A percentile compares a stretch with the other conserved stretches of the same genome.
These are phyloP conservation scores for Bjerkandera adusta DNA, from an alignment of 1,284 basidiomycete species.

Conservation along the genomic window DNA sequence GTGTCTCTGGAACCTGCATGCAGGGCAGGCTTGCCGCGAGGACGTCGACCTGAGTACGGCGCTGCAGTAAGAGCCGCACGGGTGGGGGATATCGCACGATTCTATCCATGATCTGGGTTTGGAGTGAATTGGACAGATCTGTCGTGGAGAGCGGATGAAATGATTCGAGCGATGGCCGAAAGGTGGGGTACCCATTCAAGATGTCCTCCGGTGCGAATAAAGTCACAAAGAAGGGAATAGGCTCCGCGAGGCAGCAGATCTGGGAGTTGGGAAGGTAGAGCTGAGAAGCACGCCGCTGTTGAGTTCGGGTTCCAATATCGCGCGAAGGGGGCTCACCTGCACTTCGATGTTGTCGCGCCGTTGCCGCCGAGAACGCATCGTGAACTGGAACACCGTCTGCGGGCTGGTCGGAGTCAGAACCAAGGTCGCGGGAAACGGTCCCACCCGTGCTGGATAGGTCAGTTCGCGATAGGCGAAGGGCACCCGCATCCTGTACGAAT, in stretches of 20 bases:
- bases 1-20: slow-evolving; percentile 14
- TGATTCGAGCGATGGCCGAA: slow-evolving; percentile 24
- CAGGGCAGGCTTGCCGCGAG: slow-evolving; percentile 13
- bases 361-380: slow-evolving; percentile 15
- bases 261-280: slow-evolving; percentile 28
- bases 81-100: slow-evolving; percentile 13
- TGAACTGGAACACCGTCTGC: slow-evolving; percentile 23
- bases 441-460: slow-evolving; percentile 20
- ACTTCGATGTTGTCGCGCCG: slow-evolving; percentile 18
- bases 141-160: slow-evolving; percentile 27
- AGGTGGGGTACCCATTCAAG: slow-evolving; percentile 25
- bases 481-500: slow-evolving; percentile 13
- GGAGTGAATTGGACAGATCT: slow-evolving; percentile 16
- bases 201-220: slow-evolving; percentile 26
- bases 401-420: slow-evolving; percentile 17
- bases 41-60: slow-evolving; percentile 25
- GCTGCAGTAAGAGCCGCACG: slow-evolving; percentile 21
- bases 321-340: slow-evolving; percentile 16
- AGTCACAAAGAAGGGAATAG: slow-evolving; percentile 30
- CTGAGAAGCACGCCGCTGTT: slow-evolving; percentile 14
- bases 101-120: slow-evolving; percentile 15
- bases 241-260: slow-evolving; percentile 26
- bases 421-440: slow-evolving; percentile 20
- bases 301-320: neutral
- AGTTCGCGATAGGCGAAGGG: slow-evolving; percentile 21